Percentiles rank a stretch among this genome's conserved stretches.
Evolutionary conservation across 2,329 filamentous ascomycete species (phyloP).

Genomic region (Fusarium keratoplasticum): DNA sequence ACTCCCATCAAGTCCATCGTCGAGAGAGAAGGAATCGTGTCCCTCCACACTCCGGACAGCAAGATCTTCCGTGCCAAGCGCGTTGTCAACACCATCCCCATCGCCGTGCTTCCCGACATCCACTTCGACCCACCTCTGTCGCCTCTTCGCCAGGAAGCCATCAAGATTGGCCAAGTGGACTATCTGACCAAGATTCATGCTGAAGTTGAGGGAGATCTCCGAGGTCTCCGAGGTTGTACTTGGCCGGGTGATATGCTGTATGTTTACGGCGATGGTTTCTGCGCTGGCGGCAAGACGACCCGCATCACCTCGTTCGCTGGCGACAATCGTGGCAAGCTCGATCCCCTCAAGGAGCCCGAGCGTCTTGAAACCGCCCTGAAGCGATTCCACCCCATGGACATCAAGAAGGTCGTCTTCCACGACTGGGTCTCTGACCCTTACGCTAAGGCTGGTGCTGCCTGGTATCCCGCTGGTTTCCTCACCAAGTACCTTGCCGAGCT

Average conservation of each 20-base stretch:
- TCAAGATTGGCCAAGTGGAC: slow-evolving; percentile 28
- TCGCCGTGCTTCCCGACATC: slow-evolving; percentile 25
- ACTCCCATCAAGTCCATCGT: slow-evolving; percentile 14
- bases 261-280: slow-evolving; percentile 26
- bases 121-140: slow-evolving; percentile 35
- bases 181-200: slow-evolving; percentile 34
- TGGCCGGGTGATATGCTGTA: slow-evolving; percentile 21
- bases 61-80: slow-evolving; percentile 28
- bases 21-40: slow-evolving; percentile 8
- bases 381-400: slow-evolving; percentile 19
- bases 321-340: slow-evolving; percentile 8
- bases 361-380: slow-evolving; percentile 14
- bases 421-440: slow-evolving; percentile 45
- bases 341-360: slow-evolving; percentile 9
- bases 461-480: slow-evolving; percentile 32
- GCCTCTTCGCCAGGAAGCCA: slow-evolving; percentile 28
- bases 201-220: slow-evolving; percentile 31
- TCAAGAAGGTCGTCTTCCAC: slow-evolving; percentile 35
- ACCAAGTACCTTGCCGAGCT: slow-evolving; percentile 42
- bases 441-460: slow-evolving; percentile 33
- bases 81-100: slow-evolving; percentile 45
- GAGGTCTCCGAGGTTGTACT: slow-evolving; percentile 13
- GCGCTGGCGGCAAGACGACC: slow-evolving; percentile 3
- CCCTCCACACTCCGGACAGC: neutral
- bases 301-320: slow-evolving; percentile 19